A percentile compares a stretch with the other conserved stretches of the same genome.
phyloP scores from a whole-genome alignment of 164 flowering plant species.

The Amborella trichopoda region DNA sequence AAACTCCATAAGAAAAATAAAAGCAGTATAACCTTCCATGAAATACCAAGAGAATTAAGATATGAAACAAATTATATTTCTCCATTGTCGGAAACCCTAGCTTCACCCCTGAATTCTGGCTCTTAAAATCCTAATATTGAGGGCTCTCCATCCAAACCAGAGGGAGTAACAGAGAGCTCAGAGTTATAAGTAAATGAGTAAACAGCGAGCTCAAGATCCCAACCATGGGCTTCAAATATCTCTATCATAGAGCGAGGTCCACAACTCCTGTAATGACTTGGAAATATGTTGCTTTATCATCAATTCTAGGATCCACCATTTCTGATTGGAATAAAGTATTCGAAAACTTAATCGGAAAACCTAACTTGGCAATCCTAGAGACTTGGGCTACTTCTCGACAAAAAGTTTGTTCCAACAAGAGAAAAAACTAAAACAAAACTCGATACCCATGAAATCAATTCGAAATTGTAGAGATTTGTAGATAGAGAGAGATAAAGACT shows the following conservation, averaged over 20 bases:
- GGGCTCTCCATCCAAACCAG: neutral
- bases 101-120: neutral
- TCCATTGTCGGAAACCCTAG: neutral
- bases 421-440: too few relatives aligned
- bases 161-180: neutral
- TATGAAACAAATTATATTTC: neutral
- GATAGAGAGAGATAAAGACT: too few relatives aligned
- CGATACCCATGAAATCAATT: too few relatives aligned
- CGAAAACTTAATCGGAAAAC: too few relatives aligned
- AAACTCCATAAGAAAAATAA: constrained; percentile 75
- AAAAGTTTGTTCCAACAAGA: too few relatives aligned
- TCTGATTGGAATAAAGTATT: too few relatives aligned
- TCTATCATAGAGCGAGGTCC: constrained; percentile 72
- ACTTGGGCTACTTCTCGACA: too few relatives aligned
- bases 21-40: constrained; percentile 69
- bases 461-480: too few relatives aligned
- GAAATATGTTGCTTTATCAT: constrained; percentile 71
- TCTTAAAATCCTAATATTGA: neutral
- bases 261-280: constrained; percentile 93
- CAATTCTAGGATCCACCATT: too few relatives aligned
- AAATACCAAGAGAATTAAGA: constrained; percentile 30
- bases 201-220: constrained; percentile 96
- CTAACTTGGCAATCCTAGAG: too few relatives aligned
- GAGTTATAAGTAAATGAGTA: constrained; percentile 28
- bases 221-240: constrained; percentile 76